Base-by-base conservation (phyloP, 2,329 filamentous ascomycete species). In the Fusarium verrucosum region DNA sequence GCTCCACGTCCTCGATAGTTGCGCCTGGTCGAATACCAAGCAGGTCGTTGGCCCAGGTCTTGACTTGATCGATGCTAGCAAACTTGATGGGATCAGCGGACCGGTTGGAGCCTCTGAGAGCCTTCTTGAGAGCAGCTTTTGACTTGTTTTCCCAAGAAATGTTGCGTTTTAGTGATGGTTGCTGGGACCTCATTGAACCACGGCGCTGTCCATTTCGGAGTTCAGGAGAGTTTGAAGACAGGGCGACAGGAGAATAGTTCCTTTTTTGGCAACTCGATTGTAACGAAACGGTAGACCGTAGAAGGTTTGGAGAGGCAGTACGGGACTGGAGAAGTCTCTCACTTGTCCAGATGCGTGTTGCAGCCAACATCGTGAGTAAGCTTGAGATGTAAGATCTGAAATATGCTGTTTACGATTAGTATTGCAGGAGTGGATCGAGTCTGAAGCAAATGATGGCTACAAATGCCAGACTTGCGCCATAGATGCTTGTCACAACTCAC, bases 161-260 rank as follows among this genome's bases (percentile, higher is more conserved):
- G 49, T 75, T 80, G 17, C 80, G 78, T 59, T 78, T 78, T 19
- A 84, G 56, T 4, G 78, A 73, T 50, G 77, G 72, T 65, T 81
- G 81, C 56, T 79, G 82, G 65, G 83, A 79, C 40, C 79, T 81
- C 11, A 80, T 35, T 5, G 70, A 59, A 50, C 79, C 78, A 59
- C 80, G 76, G 13, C 80, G 82, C 46, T 79, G 79, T 26, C 79
- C 60, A 47, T 84, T 80, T 35, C 78, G 76, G 19, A 75, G 73
- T 17, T 80, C 76, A 14, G 75, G 72, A 61, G 83, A 78, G 25
- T 78, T 65, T 40, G 77, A 78, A 26, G 79, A 77, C 80, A 83
- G 85, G 17, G 78, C 65, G 47, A 78, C 80, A 57, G 86, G 80
- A 58, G 83, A 81, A 59, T 85, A 84, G 32, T 70, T 70, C 32